Evolutionary conservation across 306 rosid species (phyloP).

Genomic region (Cicer cuneatum): DNA sequence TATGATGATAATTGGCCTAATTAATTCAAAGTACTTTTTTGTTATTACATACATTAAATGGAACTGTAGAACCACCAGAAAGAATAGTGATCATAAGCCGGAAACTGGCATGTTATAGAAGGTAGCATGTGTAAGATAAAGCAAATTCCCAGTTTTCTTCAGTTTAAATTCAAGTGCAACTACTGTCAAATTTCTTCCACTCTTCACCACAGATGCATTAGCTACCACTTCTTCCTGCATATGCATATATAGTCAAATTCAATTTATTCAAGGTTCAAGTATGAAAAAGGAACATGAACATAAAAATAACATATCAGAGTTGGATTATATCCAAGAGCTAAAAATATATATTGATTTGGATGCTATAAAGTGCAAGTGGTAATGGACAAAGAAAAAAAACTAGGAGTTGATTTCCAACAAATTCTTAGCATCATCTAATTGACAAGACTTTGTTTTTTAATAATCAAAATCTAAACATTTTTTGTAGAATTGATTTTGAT

Average conservation of each 20-base stretch:
- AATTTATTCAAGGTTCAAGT: slow-evolving; percentile 8
- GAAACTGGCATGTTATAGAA: slow-evolving; percentile 54
- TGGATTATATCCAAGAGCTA: not conserved
- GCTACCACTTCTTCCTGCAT: slow-evolving; percentile 73
- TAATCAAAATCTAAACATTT: slow-evolving; percentile 4
- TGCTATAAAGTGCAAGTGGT: not conserved
- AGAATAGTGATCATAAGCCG: slow-evolving; percentile 42
- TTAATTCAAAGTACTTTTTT: not conserved
- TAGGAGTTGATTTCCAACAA: not conserved
- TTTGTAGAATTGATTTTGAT: not conserved
- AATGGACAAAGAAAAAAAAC: not conserved
- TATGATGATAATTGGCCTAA: not conserved
- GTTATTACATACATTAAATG: not conserved
- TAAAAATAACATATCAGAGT: slow-evolving; percentile 11
- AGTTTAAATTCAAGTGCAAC: slow-evolving; percentile 64
- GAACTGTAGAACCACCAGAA: slow-evolving; percentile 24
- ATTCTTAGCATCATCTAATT: slow-evolving; percentile 1
- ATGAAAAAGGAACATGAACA: not conserved
- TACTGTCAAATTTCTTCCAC: slow-evolving; percentile 77
- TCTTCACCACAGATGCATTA: slow-evolving; percentile 65
- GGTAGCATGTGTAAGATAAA: slow-evolving; percentile 53
- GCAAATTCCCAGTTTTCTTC: slow-evolving; percentile 58
- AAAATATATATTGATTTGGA: not conserved
- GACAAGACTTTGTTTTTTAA: not conserved
- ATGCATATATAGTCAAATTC: slow-evolving; percentile 13